phyloP scores from a whole-genome alignment of 192 early-diverging fungal species.

The Mortierella alpina region DNA sequence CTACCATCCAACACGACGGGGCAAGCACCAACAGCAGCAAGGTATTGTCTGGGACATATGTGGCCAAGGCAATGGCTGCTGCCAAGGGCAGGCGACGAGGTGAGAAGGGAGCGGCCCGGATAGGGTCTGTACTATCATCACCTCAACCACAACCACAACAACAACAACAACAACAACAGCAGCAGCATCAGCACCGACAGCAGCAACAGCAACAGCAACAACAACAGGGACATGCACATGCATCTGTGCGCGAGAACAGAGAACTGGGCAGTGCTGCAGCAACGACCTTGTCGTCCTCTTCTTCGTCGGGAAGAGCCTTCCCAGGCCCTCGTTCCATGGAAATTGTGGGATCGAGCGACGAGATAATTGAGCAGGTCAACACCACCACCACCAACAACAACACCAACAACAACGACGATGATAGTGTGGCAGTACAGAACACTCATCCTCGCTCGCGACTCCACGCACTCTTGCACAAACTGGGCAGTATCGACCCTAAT shows the following conservation, averaged over 20 bases:
- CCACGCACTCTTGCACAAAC: conserved; percentile 11
- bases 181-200: background rate
- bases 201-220: background rate
- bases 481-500: background rate
- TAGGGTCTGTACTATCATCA: too few species aligned
- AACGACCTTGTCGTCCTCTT: background rate
- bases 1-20: background rate
- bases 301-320: background rate
- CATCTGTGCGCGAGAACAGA: background rate
- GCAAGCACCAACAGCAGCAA: conserved; percentile 1
- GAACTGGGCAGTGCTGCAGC: background rate
- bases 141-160: background rate
- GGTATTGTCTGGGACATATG: too few species aligned
- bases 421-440: background rate
- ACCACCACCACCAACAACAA: background rate
- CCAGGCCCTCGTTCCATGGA: background rate
- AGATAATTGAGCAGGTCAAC: too few species aligned
- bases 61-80: too few species aligned
- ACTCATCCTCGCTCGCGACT: background rate
- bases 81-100: too few species aligned
- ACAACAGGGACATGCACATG: background rate
- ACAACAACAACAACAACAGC: background rate
- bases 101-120: too few species aligned
- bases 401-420: background rate
- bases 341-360: too few species aligned